Conservation (phyloP, 306 rosid genomes). For the Inga leiocalycina region DNA sequence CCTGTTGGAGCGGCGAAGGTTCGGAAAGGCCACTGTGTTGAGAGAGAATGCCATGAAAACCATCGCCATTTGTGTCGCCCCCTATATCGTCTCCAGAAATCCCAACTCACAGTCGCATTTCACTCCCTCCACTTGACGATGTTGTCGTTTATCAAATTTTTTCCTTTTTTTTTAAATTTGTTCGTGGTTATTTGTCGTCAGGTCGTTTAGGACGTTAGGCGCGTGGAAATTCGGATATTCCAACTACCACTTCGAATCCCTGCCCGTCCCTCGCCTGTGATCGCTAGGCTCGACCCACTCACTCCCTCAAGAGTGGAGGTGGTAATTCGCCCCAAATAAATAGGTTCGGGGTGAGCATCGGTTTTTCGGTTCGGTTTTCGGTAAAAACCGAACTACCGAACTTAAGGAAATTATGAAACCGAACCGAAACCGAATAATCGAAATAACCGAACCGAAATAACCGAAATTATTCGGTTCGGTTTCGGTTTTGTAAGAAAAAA, state of each 20-base stretch:
- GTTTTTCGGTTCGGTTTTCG: too few species aligned
- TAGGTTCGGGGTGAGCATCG: too few species aligned
- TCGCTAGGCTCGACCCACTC: not conserved
- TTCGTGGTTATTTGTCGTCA: constrained; percentile 28
- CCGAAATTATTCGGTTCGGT: too few species aligned
- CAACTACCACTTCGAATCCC: not conserved
- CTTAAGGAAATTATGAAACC: too few species aligned
- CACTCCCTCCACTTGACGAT: not conserved
- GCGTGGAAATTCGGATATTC: constrained; percentile 37
- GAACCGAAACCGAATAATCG: too few species aligned
- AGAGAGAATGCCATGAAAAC: constrained; percentile 52
- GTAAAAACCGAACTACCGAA: too few species aligned
- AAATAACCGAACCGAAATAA: too few species aligned
- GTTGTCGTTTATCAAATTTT: not conserved
- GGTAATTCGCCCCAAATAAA: too few species aligned
- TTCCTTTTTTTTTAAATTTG: not conserved
- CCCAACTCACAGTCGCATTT: not conserved
- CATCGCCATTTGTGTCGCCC: constrained; percentile 47
- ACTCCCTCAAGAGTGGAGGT: not conserved
- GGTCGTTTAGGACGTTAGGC: constrained; percentile 15
- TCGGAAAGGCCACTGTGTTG: constrained; percentile 47
- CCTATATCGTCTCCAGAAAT: not conserved
- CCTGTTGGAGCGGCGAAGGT: constrained; percentile 54
- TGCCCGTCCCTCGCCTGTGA: not conserved
- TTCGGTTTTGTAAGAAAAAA: too few species aligned